Evolutionary conservation across 495 filamentous ascomycete genomes (phyloP).

Genomic region (Aspergillus bertholletiae): DNA sequence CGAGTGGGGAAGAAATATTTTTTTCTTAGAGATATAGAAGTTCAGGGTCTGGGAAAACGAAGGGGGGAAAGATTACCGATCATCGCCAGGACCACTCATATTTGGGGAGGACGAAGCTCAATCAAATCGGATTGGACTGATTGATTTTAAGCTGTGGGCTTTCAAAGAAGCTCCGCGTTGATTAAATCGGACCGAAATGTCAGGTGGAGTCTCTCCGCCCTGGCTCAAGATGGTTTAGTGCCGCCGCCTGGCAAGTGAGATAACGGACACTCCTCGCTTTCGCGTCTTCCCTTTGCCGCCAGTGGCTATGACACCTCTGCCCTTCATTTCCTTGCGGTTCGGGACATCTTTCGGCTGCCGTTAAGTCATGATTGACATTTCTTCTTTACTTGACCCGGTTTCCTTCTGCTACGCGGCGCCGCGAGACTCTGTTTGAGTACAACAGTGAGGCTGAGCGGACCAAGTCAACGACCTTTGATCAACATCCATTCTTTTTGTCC

Average conservation of each 20-base stretch:
- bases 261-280: conserved; percentile 13
- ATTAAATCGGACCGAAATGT: not conserved
- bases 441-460: conserved; percentile 6
- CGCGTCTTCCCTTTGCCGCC: not conserved
- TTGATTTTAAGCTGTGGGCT: not conserved
- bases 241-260: not conserved
- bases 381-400: conserved; percentile 5
- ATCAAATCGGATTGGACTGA: not conserved
- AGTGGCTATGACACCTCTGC: not conserved
- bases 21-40: too few relatives aligned
- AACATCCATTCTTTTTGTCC: conserved; percentile 4
- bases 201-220: conserved; percentile 25
- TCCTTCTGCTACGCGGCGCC: conserved; percentile 1
- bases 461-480: conserved; percentile 1
- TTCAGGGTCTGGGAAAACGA: too few relatives aligned
- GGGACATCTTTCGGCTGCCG: not conserved
- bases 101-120: not conserved
- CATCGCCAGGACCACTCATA: conserved; percentile 38
- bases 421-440: conserved; percentile 3
- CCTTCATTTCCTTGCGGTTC: not conserved
- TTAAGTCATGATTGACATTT: conserved; percentile 14
- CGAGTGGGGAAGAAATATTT: not conserved
- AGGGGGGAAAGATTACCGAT: conserved; percentile 25
- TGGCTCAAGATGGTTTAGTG: conserved; percentile 13
- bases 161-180: not conserved